These are phyloP conservation scores for Durusdinium trenchii DNA, from an alignment of 73 alveolate genomes.

Conservation along the genomic window DNA sequence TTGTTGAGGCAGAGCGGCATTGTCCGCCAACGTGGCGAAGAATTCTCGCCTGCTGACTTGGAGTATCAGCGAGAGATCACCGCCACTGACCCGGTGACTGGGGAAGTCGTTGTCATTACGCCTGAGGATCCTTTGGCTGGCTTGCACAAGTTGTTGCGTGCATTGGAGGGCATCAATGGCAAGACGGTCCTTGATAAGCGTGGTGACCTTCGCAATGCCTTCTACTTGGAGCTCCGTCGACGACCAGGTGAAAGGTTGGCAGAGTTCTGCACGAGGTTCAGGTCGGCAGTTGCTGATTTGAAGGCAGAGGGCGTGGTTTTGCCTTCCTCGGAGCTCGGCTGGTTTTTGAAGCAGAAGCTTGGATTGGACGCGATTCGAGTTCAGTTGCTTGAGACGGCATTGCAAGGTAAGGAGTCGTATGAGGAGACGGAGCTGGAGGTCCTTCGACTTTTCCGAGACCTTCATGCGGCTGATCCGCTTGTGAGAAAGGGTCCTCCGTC, in stretches of 20 bases:
- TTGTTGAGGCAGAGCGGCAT: background rate
- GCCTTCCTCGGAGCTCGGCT: background rate
- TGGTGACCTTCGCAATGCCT: background rate
- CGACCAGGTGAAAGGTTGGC: background rate
- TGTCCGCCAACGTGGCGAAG: background rate
- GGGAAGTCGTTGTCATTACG: background rate
- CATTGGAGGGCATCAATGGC: conserved; percentile 9
- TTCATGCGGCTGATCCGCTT: too few relatives aligned
- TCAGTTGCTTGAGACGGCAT: too few relatives aligned
- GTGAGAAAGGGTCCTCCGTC: too few relatives aligned
- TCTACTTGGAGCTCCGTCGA: background rate
- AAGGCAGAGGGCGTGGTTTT: background rate
- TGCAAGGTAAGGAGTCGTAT: too few relatives aligned
- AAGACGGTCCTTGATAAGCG: background rate
- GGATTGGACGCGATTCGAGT: background rate
- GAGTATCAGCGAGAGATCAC: background rate
- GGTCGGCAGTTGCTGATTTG: background rate
- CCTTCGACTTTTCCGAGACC: too few relatives aligned
- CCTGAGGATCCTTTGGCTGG: background rate
- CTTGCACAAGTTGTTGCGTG: background rate
- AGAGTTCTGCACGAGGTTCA: background rate
- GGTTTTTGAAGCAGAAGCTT: background rate
- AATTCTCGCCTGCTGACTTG: background rate
- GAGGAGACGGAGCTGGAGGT: too few relatives aligned
- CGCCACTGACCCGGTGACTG: background rate